These are phyloP conservation scores for Teunomyces lycoperdinae DNA, from an alignment of 805 yeast genomes.

Conservation along the genomic window DNA sequence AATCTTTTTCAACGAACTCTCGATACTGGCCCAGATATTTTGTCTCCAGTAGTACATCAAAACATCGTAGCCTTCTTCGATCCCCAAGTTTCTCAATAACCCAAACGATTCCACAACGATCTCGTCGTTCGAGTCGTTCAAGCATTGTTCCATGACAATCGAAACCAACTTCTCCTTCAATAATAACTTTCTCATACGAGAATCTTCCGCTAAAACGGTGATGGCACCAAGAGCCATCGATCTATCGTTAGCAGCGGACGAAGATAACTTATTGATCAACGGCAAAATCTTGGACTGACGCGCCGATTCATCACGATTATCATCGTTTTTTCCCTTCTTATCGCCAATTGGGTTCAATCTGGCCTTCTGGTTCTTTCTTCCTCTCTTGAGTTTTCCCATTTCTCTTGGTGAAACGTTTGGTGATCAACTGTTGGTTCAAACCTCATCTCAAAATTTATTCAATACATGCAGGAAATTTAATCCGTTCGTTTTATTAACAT, in stretches of 20 bases:
- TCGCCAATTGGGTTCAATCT: constrained; percentile 35
- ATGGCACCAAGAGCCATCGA: constrained; percentile 76
- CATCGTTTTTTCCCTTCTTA: constrained; percentile 11
- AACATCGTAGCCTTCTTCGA: constrained; percentile 87
- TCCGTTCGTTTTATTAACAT: background rate
- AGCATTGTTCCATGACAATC: constrained; percentile 57
- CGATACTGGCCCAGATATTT: constrained; percentile 66
- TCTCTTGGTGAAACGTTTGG: background rate
- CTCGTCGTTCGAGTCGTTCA: constrained; percentile 69
- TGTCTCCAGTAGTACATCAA: constrained; percentile 74
- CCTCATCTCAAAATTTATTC: constrained; percentile 1
- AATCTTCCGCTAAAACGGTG: constrained; percentile 67
- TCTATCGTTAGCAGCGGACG: constrained; percentile 67
- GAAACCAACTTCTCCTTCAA: constrained; percentile 71
- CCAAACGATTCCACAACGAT: constrained; percentile 81
- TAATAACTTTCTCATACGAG: constrained; percentile 56
- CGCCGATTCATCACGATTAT: constrained; percentile 44
- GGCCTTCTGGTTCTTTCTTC: constrained; percentile 37
- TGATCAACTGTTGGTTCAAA: background rate
- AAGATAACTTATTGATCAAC: constrained; percentile 59
- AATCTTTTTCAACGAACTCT: constrained; percentile 50
- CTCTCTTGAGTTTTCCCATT: constrained; percentile 78
- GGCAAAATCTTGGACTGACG: constrained; percentile 63
- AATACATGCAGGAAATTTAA: background rate
- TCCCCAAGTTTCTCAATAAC: constrained; percentile 69